These are phyloP conservation scores for Annulohypoxylon nitens DNA, from an alignment of 495 filamentous ascomycete species.

Conservation along the genomic window DNA sequence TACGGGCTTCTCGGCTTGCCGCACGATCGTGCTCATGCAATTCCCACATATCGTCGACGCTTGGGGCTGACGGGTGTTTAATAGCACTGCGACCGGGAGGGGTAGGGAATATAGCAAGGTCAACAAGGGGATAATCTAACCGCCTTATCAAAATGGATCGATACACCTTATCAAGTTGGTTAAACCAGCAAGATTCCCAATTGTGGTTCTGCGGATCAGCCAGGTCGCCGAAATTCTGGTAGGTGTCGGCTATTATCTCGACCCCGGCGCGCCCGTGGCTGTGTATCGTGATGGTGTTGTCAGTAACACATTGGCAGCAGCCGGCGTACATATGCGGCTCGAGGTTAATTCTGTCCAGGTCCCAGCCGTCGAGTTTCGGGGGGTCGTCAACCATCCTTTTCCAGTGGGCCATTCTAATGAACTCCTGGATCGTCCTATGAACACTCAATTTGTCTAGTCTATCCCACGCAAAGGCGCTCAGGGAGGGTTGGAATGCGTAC, in stretches of 20 bases:
- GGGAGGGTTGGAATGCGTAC: conserved; percentile 4
- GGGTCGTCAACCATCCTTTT: neutral
- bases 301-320: conserved; percentile 22
- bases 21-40: conserved; percentile 20
- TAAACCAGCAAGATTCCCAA: conserved; percentile 25
- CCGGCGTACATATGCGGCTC: neutral
- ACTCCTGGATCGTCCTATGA: conserved; percentile 3
- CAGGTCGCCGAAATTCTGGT: conserved; percentile 26
- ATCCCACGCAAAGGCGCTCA: conserved; percentile 2
- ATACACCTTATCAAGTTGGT: neutral
- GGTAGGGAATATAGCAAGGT: conserved; percentile 22
- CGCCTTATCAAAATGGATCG: neutral
- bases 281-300: conserved; percentile 27
- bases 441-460: conserved; percentile 11
- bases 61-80: conserved; percentile 23
- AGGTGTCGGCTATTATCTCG: conserved; percentile 34
- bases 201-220: neutral
- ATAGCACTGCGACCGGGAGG: conserved; percentile 25
- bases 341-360: neutral
- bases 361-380: conserved; percentile 4
- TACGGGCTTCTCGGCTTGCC: neutral
- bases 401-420: conserved; percentile 8
- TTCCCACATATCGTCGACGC: conserved; percentile 21
- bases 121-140: neutral
- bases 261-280: conserved; percentile 36